Evolutionary conservation across 352 stramenopile species (phyloP), one percentile per base, ranked within the genome.

Genomic region (Globisporangium acanthophoron): DNA sequence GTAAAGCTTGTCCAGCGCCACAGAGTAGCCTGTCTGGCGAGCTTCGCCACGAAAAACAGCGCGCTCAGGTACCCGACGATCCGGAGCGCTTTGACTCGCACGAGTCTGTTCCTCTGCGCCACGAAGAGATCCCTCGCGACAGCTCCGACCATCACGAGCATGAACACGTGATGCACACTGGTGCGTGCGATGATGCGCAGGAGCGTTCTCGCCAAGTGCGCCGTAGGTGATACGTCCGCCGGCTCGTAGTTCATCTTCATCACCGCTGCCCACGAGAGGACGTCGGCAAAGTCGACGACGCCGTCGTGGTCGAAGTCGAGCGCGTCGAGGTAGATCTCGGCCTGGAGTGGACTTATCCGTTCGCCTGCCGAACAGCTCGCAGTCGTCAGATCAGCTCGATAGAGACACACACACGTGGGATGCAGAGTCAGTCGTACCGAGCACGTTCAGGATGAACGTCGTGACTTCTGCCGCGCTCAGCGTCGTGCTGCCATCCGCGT

Each of bases 281-380:
- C 81, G 62, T 94, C 84, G 3, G 53, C 60, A 52, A 94, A 88
- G 54, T 94, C 81, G 8, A 92, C 81, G 0, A 84, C 66, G 3
- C 84, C 81, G 50, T 92, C 87, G 33, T 62, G 61, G 37, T 94
- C 82, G 46, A 77, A 92, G 62, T 94, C 84, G 16, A 94, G 70
- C 40, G 81, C 82, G 41, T 82, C 57, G 9, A 90, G 56, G 55
- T 94, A 94, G 43, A 54, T 67, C 6, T 85, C 64, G 6, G 84
- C 76, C 45, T 78, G 72, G 8, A 70, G 41, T 13, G 58, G 45
- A 57, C 61, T 74, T 18, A 94, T 88, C 11, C 66, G 66, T 48
- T 90, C 79, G 18, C 80, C 83, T 92, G 9, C 16, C 15, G 18
- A 27, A 13, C 5, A 57, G 13, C 4, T 29, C 44, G 0, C 29